phyloP scores from a whole-genome alignment of 1,284 basidiomycete species.

The Apiotrichum domesticum region DNA sequence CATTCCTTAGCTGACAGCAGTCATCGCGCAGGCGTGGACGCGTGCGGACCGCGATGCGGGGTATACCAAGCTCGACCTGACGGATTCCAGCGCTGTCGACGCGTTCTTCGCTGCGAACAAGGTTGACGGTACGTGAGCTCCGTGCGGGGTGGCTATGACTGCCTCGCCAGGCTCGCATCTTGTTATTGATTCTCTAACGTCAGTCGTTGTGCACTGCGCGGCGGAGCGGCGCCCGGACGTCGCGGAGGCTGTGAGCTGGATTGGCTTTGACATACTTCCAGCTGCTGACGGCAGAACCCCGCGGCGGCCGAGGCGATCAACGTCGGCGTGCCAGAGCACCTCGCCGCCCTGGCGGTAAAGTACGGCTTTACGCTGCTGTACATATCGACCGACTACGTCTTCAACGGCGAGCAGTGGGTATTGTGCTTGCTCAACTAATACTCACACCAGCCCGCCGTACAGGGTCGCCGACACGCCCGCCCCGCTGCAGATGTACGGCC shows the following conservation, averaged over 20 bases:
- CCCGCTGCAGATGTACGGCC: constrained; percentile 51
- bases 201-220: constrained; percentile 50
- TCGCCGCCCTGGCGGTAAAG: constrained; percentile 37
- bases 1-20: constrained; percentile 17
- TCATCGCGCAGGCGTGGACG: constrained; percentile 46
- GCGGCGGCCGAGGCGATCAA: constrained; percentile 49
- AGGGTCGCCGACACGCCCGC: constrained; percentile 45
- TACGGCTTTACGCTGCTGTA: constrained; percentile 47
- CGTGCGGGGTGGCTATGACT: too few species aligned
- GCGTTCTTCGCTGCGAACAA: constrained; percentile 40
- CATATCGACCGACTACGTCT: constrained; percentile 50
- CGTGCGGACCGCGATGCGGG: constrained; percentile 33
- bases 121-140: constrained; percentile 33
- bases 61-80: constrained; percentile 49
- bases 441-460: constrained; percentile 47
- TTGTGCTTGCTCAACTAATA: too few species aligned
- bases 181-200: not conserved
- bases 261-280: not conserved
- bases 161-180: constrained; percentile 2
- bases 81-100: constrained; percentile 44
- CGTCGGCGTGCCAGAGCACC: constrained; percentile 46
- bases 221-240: constrained; percentile 50
- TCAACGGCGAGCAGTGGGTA: constrained; percentile 40
- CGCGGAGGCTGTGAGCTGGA: constrained; percentile 35
- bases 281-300: constrained; percentile 43